These are phyloP conservation scores for Malassezia vespertilionis DNA, from an alignment of 1,284 basidiomycete species.

Conservation along the genomic window DNA sequence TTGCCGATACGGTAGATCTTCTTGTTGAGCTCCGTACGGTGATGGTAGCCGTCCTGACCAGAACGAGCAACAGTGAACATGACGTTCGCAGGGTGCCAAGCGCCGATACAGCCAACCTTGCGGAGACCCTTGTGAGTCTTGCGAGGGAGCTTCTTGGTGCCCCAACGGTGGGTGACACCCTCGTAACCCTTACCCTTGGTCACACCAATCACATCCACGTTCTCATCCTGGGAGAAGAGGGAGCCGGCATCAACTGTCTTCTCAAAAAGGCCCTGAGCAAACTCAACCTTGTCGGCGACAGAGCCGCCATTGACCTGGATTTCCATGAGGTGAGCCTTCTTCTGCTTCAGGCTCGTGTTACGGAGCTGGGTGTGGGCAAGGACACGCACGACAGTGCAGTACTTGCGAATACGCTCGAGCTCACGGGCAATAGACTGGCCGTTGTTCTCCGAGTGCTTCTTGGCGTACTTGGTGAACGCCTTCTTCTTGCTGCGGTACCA, in stretches of 20 bases:
- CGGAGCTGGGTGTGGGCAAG: constrained; percentile 90
- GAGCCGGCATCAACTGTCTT: constrained; percentile 78
- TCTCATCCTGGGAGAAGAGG: constrained; percentile 94
- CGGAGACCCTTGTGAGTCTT: constrained; percentile 99
- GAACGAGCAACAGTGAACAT: constrained; percentile 99
- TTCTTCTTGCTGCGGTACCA: constrained; percentile 99
- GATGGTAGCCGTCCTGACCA: constrained; percentile 97
- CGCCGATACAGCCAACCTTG: constrained; percentile 94
- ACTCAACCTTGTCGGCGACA: constrained; percentile 94
- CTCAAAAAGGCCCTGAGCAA: constrained; percentile 88
- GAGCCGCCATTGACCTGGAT: constrained; percentile 99
- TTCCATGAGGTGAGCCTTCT: constrained; percentile 99
- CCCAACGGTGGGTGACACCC: constrained; percentile 99
- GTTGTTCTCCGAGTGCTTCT: constrained; percentile 93
- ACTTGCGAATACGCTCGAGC: constrained; percentile 98
- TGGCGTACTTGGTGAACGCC: constrained; percentile 95
- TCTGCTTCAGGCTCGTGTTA: constrained; percentile 94
- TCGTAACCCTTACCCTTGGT: constrained; percentile 99
- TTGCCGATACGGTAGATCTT: constrained; percentile 84
- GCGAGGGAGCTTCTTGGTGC: constrained; percentile 93
- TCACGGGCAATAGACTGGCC: constrained; percentile 87
- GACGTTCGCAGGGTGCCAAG: constrained; percentile 97
- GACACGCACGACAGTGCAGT: constrained; percentile 98
- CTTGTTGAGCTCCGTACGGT: constrained; percentile 89
- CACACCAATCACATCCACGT: constrained; percentile 91